Evolutionary conservation across 2,329 filamentous ascomycete species (phyloP).

Genomic region (Botrytis fabae): DNA sequence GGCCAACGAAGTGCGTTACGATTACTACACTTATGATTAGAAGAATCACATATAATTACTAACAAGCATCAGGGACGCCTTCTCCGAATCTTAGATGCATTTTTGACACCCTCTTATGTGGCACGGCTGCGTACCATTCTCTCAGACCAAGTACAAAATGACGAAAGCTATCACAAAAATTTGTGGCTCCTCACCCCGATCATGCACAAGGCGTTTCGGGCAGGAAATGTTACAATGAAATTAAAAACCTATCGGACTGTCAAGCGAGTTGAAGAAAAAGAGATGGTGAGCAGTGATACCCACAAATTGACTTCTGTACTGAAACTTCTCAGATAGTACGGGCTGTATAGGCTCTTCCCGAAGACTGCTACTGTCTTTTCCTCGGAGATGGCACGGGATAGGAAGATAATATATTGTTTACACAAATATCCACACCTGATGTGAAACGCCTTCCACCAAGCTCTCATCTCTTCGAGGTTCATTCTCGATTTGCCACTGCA

Average conservation of each 20-base stretch:
- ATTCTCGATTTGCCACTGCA: conserved; percentile 1
- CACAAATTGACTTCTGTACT: neutral
- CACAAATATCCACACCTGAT: neutral
- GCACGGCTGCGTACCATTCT: no score
- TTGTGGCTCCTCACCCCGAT: neutral
- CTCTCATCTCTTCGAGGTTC: neutral
- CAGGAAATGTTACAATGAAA: neutral
- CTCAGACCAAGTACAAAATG: neutral
- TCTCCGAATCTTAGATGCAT: no score
- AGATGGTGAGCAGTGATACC: neutral
- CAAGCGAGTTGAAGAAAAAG: neutral
- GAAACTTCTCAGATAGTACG: neutral
- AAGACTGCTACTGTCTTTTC: neutral
- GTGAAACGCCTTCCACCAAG: neutral
- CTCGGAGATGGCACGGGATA: neutral
- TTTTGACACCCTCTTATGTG: no score
- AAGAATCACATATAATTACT: no score
- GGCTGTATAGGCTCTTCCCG: neutral
- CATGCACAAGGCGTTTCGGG: neutral
- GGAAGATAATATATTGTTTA: neutral
- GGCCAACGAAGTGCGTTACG: no score
- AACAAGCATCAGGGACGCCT: no score
- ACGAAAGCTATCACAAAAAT: neutral
- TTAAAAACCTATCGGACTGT: neutral
- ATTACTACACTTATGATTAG: no score